These are phyloP conservation scores for Saccharomyces eubayanus DNA, from an alignment of 805 yeast species.

Conservation along the genomic window DNA sequence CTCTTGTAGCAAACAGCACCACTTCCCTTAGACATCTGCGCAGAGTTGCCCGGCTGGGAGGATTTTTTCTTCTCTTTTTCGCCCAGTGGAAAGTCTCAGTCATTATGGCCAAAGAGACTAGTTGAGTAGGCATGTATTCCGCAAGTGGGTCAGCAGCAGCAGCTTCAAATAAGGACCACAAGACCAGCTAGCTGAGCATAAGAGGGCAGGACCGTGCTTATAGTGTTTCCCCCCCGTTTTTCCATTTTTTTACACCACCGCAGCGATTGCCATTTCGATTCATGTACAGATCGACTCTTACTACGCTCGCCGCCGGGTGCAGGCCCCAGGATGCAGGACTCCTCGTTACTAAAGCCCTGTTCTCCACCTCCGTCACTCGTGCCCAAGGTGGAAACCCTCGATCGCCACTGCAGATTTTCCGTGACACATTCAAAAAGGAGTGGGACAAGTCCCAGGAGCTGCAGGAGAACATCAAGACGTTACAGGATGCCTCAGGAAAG, in stretches of 20 bases:
- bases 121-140: background rate
- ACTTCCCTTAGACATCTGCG: background rate
- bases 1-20: background rate
- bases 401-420: conserved; percentile 85
- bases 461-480: conserved; percentile 85
- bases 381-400: conserved; percentile 13
- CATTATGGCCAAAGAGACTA: background rate
- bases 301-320: background rate
- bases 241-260: background rate
- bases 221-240: background rate
- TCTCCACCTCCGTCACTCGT: conserved; percentile 10
- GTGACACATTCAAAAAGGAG: conserved; percentile 84
- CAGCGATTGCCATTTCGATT: background rate
- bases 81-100: background rate
- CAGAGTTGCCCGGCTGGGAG: background rate
- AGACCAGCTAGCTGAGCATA: conserved; percentile 3
- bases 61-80: background rate
- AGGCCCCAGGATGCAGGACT: background rate
- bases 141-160: background rate
- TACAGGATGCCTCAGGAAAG: conserved; percentile 92
- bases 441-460: conserved; percentile 86
- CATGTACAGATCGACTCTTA: background rate
- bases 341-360: background rate
- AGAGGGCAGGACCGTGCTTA: conserved; percentile 4
- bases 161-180: background rate